Evolutionary conservation across 331 rosid genomes (phyloP).

Genomic region (Cydonia oblonga): DNA sequence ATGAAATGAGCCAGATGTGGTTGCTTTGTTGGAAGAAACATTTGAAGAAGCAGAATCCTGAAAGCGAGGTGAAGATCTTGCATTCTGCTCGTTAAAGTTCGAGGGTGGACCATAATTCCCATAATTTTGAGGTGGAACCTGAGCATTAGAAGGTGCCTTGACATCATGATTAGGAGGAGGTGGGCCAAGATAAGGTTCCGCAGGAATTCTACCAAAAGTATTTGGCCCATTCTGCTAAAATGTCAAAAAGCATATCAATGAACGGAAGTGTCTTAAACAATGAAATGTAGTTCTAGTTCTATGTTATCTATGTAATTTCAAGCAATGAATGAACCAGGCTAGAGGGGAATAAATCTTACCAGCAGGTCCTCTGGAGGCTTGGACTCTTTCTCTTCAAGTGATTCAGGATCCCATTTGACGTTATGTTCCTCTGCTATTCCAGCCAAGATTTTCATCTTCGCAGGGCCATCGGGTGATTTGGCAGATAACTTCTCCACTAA

Average conservation of each 20-base stretch:
- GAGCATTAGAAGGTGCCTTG: constrained; percentile 1
- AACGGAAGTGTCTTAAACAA: not conserved
- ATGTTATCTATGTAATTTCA: not conserved
- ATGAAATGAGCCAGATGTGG: constrained; percentile 25
- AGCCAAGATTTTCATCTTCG: constrained; percentile 59
- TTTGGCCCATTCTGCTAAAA: constrained; percentile 61
- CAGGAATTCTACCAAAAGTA: constrained; percentile 33
- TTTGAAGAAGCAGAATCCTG: constrained; percentile 21
- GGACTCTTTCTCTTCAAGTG: constrained; percentile 45
- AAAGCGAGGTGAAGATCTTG: constrained; percentile 15
- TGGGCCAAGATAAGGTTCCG: constrained; percentile 41
- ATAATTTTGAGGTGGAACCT: constrained; percentile 10
- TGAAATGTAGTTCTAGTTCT: not conserved
- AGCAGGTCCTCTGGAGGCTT: constrained; percentile 48
- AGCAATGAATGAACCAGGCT: not conserved
- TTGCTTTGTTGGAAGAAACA: constrained; percentile 15
- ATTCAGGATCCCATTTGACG: constrained; percentile 77
- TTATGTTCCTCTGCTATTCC: constrained; percentile 92
- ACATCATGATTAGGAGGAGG: constrained; percentile 33
- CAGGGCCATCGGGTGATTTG: constrained; percentile 84
- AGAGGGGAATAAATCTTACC: constrained; percentile 33
- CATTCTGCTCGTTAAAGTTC: constrained; percentile 22
- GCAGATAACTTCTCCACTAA: constrained; percentile 86
- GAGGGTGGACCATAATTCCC: constrained; percentile 24
- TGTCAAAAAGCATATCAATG: not conserved